Percentiles rank a stretch among this genome's conserved stretches.
Conservation (phyloP, 768 basidiomycete genomes). For the Porpolomopsis calyptriformis region DNA sequence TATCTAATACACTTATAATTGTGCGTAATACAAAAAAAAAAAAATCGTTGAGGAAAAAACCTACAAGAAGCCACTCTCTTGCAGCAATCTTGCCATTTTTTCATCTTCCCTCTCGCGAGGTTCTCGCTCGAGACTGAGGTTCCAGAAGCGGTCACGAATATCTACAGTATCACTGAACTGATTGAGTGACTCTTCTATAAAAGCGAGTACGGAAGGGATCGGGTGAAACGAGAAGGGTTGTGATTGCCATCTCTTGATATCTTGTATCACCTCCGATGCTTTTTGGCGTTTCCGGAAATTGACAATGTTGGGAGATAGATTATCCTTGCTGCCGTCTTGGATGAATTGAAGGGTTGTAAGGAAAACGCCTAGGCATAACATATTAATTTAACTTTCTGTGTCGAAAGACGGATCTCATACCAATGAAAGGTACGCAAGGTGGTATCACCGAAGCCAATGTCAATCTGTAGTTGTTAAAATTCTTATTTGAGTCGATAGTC, state of each 20-base stretch:
- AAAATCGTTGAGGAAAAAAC: not conserved
- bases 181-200: conserved; percentile 69
- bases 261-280: conserved; percentile 91
- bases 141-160: conserved; percentile 73
- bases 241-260: conserved; percentile 94
- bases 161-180: conserved; percentile 59
- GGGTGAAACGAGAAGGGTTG: conserved; percentile 77
- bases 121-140: conserved; percentile 76
- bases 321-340: conserved; percentile 91
- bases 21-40: not conserved
- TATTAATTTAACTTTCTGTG: conserved; percentile 6
- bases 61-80: conserved; percentile 81
- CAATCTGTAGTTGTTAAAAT: conserved; percentile 85
- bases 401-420: conserved; percentile 31
- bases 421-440: conserved; percentile 95
- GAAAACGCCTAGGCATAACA: conserved; percentile 63
- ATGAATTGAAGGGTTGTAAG: conserved; percentile 96
- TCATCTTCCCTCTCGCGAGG: conserved; percentile 94
- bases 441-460: conserved; percentile 75
- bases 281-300: conserved; percentile 95
- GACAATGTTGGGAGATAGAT: conserved; percentile 64
- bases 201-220: conserved; percentile 56
- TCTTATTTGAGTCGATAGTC: conserved; percentile 87
- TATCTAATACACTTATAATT: no score
- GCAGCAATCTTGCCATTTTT: conserved; percentile 84